Percentiles rank a stretch among this genome's conserved stretches.
These are phyloP conservation scores for Microascus cirrosus DNA, from an alignment of 2,329 filamentous ascomycete genomes.

Conservation along the genomic window DNA sequence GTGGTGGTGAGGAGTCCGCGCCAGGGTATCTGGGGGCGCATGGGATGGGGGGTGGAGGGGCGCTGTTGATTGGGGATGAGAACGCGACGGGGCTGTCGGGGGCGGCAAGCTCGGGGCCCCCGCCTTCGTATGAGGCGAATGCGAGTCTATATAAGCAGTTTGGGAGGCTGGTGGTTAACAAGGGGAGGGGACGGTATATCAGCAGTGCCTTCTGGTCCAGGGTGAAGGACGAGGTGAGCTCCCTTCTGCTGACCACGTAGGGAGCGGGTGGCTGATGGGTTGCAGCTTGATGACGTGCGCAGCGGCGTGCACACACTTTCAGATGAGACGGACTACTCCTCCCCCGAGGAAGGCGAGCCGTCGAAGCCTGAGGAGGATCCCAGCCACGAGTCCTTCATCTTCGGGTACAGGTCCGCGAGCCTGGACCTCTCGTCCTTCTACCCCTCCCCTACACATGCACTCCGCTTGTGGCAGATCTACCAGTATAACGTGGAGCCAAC, in stretches of 20 bases:
- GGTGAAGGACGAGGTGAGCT: constrained; percentile 58
- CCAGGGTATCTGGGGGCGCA: not conserved
- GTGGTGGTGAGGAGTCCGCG: not conserved
- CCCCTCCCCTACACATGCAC: constrained; percentile 53
- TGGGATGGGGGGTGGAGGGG: not conserved
- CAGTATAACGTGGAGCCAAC: constrained; percentile 65
- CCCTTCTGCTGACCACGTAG: not conserved
- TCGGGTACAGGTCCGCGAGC: constrained; percentile 61
- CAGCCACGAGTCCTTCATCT: constrained; percentile 56
- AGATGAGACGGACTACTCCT: constrained; percentile 42
- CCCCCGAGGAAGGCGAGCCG: constrained; percentile 38
- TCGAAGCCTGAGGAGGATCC: constrained; percentile 14
- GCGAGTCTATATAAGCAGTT: constrained; percentile 32
- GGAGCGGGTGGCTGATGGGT: not conserved
- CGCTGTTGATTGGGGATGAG: not conserved
- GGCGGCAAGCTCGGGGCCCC: not conserved
- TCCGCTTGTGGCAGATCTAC: constrained; percentile 59
- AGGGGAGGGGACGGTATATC: constrained; percentile 49
- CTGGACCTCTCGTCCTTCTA: constrained; percentile 56
- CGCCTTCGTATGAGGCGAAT: not conserved
- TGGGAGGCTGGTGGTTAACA: constrained; percentile 58
- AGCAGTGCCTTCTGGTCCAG: constrained; percentile 69
- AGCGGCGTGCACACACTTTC: constrained; percentile 22
- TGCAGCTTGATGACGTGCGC: constrained; percentile 29
- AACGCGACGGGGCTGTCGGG: not conserved